Evolutionary conservation across 768 basidiomycete genomes (phyloP), one percentile per base, ranked within the genome.

Genomic region (Gloeopeniophorella convolvens): DNA sequence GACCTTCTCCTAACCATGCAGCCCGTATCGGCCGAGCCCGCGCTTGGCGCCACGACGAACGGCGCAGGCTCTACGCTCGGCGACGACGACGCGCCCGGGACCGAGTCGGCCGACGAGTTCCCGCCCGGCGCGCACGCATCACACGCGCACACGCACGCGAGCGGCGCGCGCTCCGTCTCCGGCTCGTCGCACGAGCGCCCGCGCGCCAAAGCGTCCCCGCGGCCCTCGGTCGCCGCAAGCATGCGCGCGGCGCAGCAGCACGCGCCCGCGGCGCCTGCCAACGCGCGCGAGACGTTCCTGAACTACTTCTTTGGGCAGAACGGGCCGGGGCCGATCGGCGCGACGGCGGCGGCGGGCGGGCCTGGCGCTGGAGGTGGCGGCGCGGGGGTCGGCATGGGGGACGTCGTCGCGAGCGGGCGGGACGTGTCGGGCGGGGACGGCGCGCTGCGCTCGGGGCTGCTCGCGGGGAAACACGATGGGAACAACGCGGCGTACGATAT

Each of bases 261-360:
- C 56, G 10, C 41, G 48, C 18, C 35, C 42, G 4, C 41, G 46
- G 27, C 43, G 5, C 15, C 24, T 26, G 44, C 21, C 33, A 36
- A n/a, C n/a, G 83, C 93, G 11, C 78, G 87, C 56, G 96, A 97
- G 61, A 89, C 89, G 2, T 96, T 98, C 74, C 73, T 98, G 53
- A 95, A 89, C 63, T 97, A 97, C 67, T 97, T 99, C 72, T 98
- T 99, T 65, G 96, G 96, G 10, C 87, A 86, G 67, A 87, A 86
- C 55, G 87, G 87, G 0, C 78, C 85, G 23, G 90, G 86, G 0
- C 85, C 80, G n/a, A 70, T 80, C 51, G 80, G 76, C 4, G 72
- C 79, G 32, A 79, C 44, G 27, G 27, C 12, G 13, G 18, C 40
- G 5, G 5, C 5, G 2, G 20, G 6, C 9, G 45, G 40, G 28